A percentile compares a stretch with the other conserved stretches of the same genome.
Evolutionary conservation across 129 eudicot species (phyloP).

Genomic region (Chrysanthemum lavandulifolium): DNA sequence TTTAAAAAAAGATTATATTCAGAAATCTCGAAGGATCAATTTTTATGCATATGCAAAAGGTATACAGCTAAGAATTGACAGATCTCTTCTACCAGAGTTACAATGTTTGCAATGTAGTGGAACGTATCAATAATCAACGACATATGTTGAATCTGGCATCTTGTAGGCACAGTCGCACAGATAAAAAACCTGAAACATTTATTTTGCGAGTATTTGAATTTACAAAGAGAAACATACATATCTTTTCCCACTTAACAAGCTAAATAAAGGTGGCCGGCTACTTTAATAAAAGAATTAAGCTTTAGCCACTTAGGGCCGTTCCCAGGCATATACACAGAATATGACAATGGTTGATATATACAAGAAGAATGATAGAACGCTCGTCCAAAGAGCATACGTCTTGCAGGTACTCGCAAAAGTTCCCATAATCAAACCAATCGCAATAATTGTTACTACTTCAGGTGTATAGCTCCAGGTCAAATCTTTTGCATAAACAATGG

Average conservation of each 20-base stretch:
- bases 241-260: not conserved
- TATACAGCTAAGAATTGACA: too few species aligned
- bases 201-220: not conserved
- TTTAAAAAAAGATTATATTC: too few species aligned
- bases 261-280: not conserved
- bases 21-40: too few species aligned
- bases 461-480: conserved; percentile 51
- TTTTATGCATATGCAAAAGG: too few species aligned
- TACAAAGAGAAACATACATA: not conserved
- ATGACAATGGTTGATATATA: not conserved
- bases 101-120: too few species aligned
- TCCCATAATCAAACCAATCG: not conserved
- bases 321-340: not conserved
- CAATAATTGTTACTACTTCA: conserved; percentile 44
- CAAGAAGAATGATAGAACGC: conserved; percentile 8
- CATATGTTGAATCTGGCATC: too few species aligned
- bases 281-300: not conserved
- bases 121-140: too few species aligned
- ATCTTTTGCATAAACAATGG: conserved; percentile 37
- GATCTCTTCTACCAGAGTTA: too few species aligned
- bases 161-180: not conserved
- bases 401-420: not conserved
- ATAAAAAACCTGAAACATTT: not conserved
- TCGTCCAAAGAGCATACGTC: not conserved
- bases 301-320: not conserved